These are phyloP conservation scores for Acanthamoeba pearcei DNA, from an alignment of 208 protist species.

Conservation along the genomic window DNA sequence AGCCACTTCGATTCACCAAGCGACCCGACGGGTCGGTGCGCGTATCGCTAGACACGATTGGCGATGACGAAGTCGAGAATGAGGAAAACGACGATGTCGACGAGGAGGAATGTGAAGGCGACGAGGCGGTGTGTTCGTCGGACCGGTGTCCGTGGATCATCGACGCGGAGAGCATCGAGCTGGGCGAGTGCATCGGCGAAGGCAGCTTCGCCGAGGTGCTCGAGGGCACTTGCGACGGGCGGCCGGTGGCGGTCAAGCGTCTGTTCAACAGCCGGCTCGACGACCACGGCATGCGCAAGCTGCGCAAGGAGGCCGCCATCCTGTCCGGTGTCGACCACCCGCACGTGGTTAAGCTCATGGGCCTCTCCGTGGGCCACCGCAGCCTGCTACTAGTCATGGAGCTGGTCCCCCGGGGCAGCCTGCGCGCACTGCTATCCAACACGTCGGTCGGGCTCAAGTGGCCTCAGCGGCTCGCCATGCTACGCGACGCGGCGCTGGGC, in stretches of 20 bases:
- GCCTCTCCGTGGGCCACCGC: conserved; percentile 74
- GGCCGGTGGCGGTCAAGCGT: conserved; percentile 43
- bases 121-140: not conserved
- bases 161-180: not conserved
- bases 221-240: not conserved
- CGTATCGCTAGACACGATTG: not conserved
- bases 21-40: no score
- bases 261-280: not conserved
- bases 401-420: conserved; percentile 78
- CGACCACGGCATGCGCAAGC: conserved; percentile 15
- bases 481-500: conserved; percentile 48
- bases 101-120: not conserved
- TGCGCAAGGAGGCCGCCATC: conserved; percentile 10
- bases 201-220: not conserved
- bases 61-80: not conserved
- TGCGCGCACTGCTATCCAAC: conserved; percentile 79
- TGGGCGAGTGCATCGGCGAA: not conserved
- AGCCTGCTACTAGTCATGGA: conserved; percentile 84
- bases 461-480: not conserved
- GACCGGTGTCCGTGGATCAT: conserved; percentile 15
- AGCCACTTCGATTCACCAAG: no score
- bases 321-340: not conserved
- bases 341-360: conserved; percentile 9
- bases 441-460: not conserved
- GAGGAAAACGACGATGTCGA: not conserved